Evolutionary conservation across 2,329 filamentous ascomycete species (phyloP), one percentile per base, ranked within the genome.

Genomic region (Escovopsis weberi): DNA sequence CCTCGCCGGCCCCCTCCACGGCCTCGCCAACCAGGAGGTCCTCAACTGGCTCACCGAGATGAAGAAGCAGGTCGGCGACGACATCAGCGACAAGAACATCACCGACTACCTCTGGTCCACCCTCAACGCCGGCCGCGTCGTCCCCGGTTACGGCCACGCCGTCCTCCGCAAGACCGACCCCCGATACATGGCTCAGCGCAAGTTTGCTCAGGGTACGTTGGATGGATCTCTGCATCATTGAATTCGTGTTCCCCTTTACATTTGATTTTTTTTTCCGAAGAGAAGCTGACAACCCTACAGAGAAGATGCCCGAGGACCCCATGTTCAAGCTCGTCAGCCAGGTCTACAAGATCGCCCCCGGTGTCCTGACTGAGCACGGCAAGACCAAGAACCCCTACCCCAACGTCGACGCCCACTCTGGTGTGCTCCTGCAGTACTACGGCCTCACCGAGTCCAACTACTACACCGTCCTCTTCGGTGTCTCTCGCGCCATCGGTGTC

Each of bases 301-400:
- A 85, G 73, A 85, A 95, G 66, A 80, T 95, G 64, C 85, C 89
- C 61, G 77, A 94, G 60, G 91, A 96, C 77, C 88, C 89, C 59
- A 93, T 98, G 88, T 98, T 95, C 85, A 87, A 98, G 80, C 85
- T 98, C 55, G 91, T 98, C 72, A 93, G 85, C 78, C 91, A 98
- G 75, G 91, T 98, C 57, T 98, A 96, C 85, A 98, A 98, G 85
- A 96, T 98, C 59, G 91, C 91, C 51, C 91, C 91, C 52, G 84
- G 82, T 60, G 91, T 98, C 58, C 76, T 98, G 65, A 98, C 91
- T 53, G 87, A 98, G 81, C 91, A 98, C 75, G 91, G 91, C 73
- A 98, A 98, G 85, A 96, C 89, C 76, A 96, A 96, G 85, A 95
- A 96, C 84, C 89, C 89, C 54, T 96, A 77, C 78, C 91, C 91